These are phyloP conservation scores for Fusarium veterinarium DNA, from an alignment of 2,329 filamentous ascomycete species.

Conservation along the genomic window DNA sequence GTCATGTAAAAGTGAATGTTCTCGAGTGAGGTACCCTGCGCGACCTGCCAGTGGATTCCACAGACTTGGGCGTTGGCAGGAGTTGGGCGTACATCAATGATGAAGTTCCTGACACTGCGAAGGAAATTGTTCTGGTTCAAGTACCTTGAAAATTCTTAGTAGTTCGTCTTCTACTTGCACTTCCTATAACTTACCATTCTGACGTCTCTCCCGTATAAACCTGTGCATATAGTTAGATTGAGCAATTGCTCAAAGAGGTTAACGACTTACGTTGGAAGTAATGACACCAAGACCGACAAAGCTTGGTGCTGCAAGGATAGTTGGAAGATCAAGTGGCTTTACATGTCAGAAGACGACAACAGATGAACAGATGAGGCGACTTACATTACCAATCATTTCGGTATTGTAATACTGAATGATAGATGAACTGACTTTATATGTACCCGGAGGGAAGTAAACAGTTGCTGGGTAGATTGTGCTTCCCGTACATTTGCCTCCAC, in stretches of 20 bases:
- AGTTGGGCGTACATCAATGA: slow-evolving; percentile 64
- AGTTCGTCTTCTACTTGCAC: neutral
- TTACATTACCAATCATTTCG: slow-evolving; percentile 59
- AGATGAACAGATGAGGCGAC: no score
- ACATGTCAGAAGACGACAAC: no score
- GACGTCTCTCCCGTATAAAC: neutral
- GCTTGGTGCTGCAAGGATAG: slow-evolving; percentile 63
- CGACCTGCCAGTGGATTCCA: slow-evolving; percentile 73
- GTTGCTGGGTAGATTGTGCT: slow-evolving; percentile 45
- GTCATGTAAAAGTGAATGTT: slow-evolving; percentile 58
- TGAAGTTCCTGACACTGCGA: slow-evolving; percentile 72
- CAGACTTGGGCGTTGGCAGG: slow-evolving; percentile 46
- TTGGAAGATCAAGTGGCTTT: slow-evolving; percentile 49
- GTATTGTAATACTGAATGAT: slow-evolving; percentile 74
- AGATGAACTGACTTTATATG: slow-evolving; percentile 66
- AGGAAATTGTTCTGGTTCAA: slow-evolving; percentile 68
- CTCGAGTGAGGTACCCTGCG: slow-evolving; percentile 65
- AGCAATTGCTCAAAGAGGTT: neutral
- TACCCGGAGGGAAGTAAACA: slow-evolving; percentile 56
- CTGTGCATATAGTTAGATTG: neutral
- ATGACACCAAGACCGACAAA: slow-evolving; percentile 69
- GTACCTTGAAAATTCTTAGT: slow-evolving; percentile 10
- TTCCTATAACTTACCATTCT: neutral
- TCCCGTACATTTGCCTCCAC: slow-evolving; percentile 41
- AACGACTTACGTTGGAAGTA: slow-evolving; percentile 2